A percentile compares a stretch with the other conserved stretches of the same genome.
These are phyloP conservation scores for Salix purpurea DNA, from an alignment of 345 rosid species.

Conservation along the genomic window DNA sequence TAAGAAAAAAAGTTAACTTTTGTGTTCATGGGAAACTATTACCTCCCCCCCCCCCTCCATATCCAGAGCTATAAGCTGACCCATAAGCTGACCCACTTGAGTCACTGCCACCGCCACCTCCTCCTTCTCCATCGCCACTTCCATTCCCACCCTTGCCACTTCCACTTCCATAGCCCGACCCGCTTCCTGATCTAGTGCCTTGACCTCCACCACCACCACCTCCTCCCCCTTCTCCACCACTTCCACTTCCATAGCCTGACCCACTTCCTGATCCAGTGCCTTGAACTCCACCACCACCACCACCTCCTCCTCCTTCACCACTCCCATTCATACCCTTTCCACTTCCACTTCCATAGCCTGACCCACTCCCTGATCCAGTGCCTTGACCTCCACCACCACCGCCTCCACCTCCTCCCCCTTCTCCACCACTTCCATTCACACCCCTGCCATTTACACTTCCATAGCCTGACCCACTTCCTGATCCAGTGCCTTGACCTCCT, in stretches of 20 bases:
- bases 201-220: no score
- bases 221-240: no score
- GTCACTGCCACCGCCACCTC: neutral
- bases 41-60: conserved; percentile 10
- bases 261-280: no score
- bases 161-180: conserved; percentile 10
- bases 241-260: no score
- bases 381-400: conserved; percentile 18
- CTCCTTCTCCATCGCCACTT: neutral
- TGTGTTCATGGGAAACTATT: conserved; percentile 25
- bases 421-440: neutral
- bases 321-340: neutral
- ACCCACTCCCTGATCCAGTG: conserved; percentile 14
- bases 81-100: conserved; percentile 13
- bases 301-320: neutral
- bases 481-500: conserved; percentile 6
- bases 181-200: neutral
- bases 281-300: neutral
- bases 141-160: neutral
- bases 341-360: conserved; percentile 20
- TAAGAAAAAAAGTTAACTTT: neutral
- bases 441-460: neutral
- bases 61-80: conserved; percentile 21
- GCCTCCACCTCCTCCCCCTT: neutral
- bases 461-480: neutral